Evolutionary conservation across 345 rosid species (phyloP).

Genomic region (Litchi chinensis): DNA sequence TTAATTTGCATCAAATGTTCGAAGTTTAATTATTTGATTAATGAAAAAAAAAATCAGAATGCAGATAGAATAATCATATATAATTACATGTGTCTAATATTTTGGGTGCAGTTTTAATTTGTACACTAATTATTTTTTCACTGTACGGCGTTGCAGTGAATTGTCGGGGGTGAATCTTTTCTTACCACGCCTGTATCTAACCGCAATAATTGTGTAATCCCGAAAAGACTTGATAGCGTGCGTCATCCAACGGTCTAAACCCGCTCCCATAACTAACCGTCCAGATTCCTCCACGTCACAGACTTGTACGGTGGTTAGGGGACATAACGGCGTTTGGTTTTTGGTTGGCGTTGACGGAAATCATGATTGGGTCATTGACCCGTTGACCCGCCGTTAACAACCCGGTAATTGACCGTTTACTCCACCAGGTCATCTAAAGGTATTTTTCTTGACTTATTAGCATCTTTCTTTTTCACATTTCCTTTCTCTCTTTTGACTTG

Average conservation of each 20-base stretch:
- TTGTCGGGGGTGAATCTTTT: conserved; percentile 48
- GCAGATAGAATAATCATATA: too few species aligned
- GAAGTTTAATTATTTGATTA: too few species aligned
- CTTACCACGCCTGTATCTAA: conserved; percentile 43
- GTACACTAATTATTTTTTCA: not conserved
- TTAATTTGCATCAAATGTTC: too few species aligned
- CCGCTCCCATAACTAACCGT: not conserved
- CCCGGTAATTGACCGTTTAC: conserved; percentile 19
- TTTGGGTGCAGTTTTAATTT: not conserved
- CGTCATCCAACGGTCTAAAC: conserved; percentile 19
- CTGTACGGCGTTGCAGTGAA: conserved; percentile 13
- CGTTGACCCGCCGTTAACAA: conserved; percentile 24
- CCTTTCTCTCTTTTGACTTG: not conserved
- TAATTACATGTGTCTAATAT: not conserved
- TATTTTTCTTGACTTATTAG: not conserved
- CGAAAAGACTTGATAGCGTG: conserved; percentile 25
- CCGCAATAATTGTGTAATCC: conserved; percentile 37
- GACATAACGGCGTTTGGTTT: conserved; percentile 32
- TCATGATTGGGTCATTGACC: conserved; percentile 29
- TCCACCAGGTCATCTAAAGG: not conserved
- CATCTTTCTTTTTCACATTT: not conserved
- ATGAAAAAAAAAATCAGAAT: too few species aligned
- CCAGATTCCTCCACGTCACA: conserved; percentile 23
- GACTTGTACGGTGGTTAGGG: not conserved
- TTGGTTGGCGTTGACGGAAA: conserved; percentile 23